These are phyloP conservation scores for Chaetomiaceae sp. DNA, from an alignment of 2,329 filamentous ascomycete species.

Conservation along the genomic window DNA sequence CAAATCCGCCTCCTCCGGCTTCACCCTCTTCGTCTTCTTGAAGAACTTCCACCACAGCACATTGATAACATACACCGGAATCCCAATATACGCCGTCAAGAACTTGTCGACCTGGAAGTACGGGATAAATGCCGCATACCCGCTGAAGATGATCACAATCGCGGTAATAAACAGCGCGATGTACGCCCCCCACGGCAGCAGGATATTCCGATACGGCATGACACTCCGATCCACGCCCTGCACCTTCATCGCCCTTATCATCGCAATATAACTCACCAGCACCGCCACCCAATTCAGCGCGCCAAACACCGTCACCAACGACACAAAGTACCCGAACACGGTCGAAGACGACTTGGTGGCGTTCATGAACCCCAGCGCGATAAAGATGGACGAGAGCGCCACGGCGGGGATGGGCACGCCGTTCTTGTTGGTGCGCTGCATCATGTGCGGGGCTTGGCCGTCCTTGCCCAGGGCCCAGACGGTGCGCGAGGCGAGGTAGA, in stretches of 20 bases:
- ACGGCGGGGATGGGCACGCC: constrained; percentile 42
- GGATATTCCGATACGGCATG: constrained; percentile 36
- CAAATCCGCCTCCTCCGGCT: constrained; percentile 53
- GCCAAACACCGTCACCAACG: constrained; percentile 40
- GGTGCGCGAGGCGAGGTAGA: constrained; percentile 42
- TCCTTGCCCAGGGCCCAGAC: constrained; percentile 39
- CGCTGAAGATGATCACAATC: constrained; percentile 56
- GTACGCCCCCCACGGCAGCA: constrained; percentile 40
- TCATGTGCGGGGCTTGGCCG: constrained; percentile 36
- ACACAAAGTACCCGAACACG: constrained; percentile 42
- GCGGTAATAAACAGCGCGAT: constrained; percentile 31
- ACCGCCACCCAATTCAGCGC: constrained; percentile 43
- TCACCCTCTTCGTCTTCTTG: constrained; percentile 52
- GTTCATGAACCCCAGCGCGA: constrained; percentile 39
- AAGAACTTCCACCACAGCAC: constrained; percentile 60
- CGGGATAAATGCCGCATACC: constrained; percentile 60
- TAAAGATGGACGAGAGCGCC: constrained; percentile 34
- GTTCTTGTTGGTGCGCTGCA: constrained; percentile 33
- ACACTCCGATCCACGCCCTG: constrained; percentile 33
- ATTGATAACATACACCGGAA: constrained; percentile 48
- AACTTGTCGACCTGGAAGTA: constrained; percentile 60
- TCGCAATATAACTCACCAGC: constrained; percentile 37
- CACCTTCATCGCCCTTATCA: constrained; percentile 35
- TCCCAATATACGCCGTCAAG: constrained; percentile 51
- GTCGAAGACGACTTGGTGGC: constrained; percentile 33